phyloP scores from a whole-genome alignment of 805 yeast species.

The Starmerella sp. region DNA sequence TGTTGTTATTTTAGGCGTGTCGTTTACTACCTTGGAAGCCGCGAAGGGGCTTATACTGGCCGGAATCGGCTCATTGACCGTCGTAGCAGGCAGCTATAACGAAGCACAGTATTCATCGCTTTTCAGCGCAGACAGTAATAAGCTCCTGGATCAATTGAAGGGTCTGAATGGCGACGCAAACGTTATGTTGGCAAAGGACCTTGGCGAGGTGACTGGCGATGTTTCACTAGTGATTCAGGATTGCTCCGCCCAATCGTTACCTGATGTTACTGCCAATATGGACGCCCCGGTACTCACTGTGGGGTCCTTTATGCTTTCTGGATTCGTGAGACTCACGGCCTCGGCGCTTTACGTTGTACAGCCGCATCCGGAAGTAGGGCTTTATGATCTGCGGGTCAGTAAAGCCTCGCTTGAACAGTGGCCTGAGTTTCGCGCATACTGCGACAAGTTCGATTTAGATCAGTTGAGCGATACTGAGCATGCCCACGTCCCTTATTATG shows the following conservation, averaged over 20 bases:
- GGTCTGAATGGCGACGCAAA: background rate
- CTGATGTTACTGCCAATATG: background rate
- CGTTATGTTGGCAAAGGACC: background rate
- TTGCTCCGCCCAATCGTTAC: constrained; percentile 23
- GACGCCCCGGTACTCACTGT: background rate
- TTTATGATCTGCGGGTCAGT: constrained; percentile 41
- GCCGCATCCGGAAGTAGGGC: constrained; percentile 45
- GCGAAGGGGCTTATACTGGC: constrained; percentile 78
- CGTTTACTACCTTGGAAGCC: constrained; percentile 45
- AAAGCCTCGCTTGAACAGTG: constrained; percentile 52
- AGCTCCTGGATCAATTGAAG: background rate
- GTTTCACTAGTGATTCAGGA: background rate
- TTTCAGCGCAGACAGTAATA: background rate
- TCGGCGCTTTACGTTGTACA: constrained; percentile 38
- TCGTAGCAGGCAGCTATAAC: constrained; percentile 35
- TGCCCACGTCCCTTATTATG: constrained; percentile 62
- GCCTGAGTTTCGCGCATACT: constrained; percentile 47
- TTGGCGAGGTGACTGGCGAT: background rate
- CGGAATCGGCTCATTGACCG: constrained; percentile 70
- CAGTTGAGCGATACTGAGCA: constrained; percentile 33
- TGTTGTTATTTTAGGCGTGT: constrained; percentile 50
- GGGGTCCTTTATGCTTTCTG: constrained; percentile 3
- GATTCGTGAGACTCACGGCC: background rate
- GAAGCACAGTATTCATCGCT: background rate
- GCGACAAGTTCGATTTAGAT: constrained; percentile 41